Base-by-base conservation (phyloP, 805 yeast genomes). In the Isabelozyma pseudorhagii region DNA sequence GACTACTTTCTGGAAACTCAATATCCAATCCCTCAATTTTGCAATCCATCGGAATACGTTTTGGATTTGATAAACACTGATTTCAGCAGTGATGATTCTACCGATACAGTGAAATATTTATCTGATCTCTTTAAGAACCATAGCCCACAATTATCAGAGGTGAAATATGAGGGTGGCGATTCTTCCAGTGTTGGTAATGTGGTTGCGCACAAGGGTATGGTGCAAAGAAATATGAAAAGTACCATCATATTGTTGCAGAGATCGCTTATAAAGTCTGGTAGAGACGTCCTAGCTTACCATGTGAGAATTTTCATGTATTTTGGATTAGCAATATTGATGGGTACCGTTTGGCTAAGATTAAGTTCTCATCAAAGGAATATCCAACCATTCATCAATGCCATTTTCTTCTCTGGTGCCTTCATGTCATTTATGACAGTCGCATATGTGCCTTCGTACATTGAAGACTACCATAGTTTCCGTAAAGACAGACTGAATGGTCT, bases 351-450 rank as follows among this genome's bases (percentile, higher is more conserved):
- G 59, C 42, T 57, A 45, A 43, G 62, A 55, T 59, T 72, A 9
- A 63, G 58, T 17, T 59, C 58, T n/a, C 63, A 59, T 25, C 67
- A 64, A 40, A 61, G 60, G 3, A 54, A 65, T 46, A 64, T 66
- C 47, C 71, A 66, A 44, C 72, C 72, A 4, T 65, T 68, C 10
- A 67, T 62, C 45, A 63, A 62, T 46, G 75, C 73, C 13, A 65
- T 72, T 40, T 72, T 72, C 59, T 72, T 71, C 54, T 66, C 71
- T 14, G 75, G 74, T n/a, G 76, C 77, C 8, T 72, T 72, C 55
- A 71, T 71, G 75, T 69, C 74, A n/a, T 71, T 71, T 51, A 71
- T 71, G 76, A 61, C 74, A 1, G 77, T 71, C 34, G 76, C 75
- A 3, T 70, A 70, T 50, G 67, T 72, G 46, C 76, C 75, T 11